Conservation (phyloP, 345 rosid genomes). For the Erysimum cheiranthoides region DNA sequence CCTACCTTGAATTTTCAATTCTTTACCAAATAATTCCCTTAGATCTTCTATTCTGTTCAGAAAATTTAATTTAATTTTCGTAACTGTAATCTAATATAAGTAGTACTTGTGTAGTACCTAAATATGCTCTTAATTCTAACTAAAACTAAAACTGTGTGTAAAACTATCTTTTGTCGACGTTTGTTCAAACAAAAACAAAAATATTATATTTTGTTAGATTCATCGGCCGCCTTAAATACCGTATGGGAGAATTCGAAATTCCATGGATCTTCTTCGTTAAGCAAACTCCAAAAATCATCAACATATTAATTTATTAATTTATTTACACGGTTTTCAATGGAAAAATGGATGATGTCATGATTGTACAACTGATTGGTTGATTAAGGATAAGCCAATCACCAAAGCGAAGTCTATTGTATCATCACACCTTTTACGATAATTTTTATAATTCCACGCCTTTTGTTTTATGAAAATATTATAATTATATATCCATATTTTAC, state of each 20-base stretch:
- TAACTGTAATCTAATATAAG: neutral
- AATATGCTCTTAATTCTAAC: neutral
- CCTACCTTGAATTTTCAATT: conserved; percentile 33
- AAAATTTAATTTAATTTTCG: neutral
- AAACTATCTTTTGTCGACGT: neutral
- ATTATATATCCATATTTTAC: neutral
- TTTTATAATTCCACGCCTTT: conserved; percentile 20
- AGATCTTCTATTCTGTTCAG: neutral
- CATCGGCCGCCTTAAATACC: too few species aligned
- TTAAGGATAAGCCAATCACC: conserved; percentile 50
- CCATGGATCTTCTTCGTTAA: conserved; percentile 35
- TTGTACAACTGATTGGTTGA: conserved; percentile 40
- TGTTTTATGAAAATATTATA: neutral
- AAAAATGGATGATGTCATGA: conserved; percentile 40
- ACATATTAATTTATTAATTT: conserved; percentile 10
- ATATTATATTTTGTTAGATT: too few species aligned
- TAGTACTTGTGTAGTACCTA: neutral
- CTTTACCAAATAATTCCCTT: conserved; percentile 6
- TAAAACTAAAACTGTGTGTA: neutral
- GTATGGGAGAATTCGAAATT: too few species aligned
- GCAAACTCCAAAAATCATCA: conserved; percentile 23
- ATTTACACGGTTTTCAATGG: neutral
- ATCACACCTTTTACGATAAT: conserved; percentile 36
- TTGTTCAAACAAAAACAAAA: neutral
- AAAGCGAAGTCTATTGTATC: conserved; percentile 21